These are phyloP conservation scores for Fraxinus xanthoxyloides DNA, from an alignment of 305 asterid species.

Conservation along the genomic window DNA sequence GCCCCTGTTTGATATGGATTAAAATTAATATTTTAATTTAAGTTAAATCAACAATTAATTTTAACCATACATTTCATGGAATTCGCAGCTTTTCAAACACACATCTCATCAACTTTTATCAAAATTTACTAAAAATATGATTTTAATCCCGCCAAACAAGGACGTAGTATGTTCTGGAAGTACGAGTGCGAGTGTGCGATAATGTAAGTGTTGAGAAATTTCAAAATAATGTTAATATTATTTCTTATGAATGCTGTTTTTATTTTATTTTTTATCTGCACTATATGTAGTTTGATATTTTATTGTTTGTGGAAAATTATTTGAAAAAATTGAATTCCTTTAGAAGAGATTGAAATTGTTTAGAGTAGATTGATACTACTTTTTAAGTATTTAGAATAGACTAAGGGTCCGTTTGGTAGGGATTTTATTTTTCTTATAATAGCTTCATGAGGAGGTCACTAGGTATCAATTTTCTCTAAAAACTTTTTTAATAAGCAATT, in stretches of 20 bases:
- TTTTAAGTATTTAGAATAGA: background rate
- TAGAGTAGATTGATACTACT: background rate
- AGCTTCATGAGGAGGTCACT: background rate
- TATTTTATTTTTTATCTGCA: background rate
- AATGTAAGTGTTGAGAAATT: background rate
- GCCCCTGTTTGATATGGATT: background rate
- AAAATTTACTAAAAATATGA: no score
- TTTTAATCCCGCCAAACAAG: background rate
- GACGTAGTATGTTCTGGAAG: background rate
- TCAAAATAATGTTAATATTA: background rate
- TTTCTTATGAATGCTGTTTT: background rate
- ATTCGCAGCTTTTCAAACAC: background rate
- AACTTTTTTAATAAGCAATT: background rate
- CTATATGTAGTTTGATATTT: background rate
- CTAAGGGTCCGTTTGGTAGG: background rate
- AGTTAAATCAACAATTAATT: no score
- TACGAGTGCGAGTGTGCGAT: background rate
- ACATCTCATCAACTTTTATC: background rate
- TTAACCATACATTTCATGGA: no score
- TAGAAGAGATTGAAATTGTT: background rate
- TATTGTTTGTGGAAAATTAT: background rate
- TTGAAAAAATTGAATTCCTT: background rate
- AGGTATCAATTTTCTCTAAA: background rate
- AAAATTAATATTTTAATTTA: no score
- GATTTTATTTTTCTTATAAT: no score